Evolutionary conservation across 495 filamentous ascomycete genomes (phyloP), one percentile per base, ranked within the genome.

Genomic region (Tricharina praecox): DNA sequence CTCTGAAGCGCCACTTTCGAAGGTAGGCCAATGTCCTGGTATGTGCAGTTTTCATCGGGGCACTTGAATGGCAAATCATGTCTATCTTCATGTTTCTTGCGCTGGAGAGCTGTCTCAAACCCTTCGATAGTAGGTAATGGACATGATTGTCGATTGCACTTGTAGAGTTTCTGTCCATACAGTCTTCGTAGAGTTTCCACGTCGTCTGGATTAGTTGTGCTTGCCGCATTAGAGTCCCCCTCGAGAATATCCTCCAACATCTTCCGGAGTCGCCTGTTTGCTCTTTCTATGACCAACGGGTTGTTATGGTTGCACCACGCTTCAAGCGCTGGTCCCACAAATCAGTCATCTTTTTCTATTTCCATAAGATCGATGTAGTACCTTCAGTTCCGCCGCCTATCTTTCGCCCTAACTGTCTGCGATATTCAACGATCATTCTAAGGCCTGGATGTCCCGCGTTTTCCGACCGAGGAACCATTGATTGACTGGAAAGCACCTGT

Each of bases 141-240:
- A 28, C 51, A 53, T 33, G 28, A 32, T 10, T 25, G 33, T 19
- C 50, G 33, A 19, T 13, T 39, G 18, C 51, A 53, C 13, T 38
- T 46, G 20, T 50, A 53, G 15, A 53, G 26, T 4, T 46, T 51
- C 20, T 10, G 1, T 24, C 51, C 51, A 13, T 53, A 53, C n/a
- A 53, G 40, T 19, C 11, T 51, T 24, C 15, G 23, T 10, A 51
- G 10, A 5, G 19, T 30, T 16, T 49, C 48, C 30, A 26, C 15
- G 32, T 42, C 24, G 26, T 41, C 8, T 41, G 38, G 4, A 11
- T 42, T n/a, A n/a, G n/a, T n/a, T n/a, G n/a, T 23, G 36, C 45
- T 9, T 9, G 20, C 34, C 48, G 43, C 26, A 34, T 46, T 8
- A 50, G 8, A 41, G n/a, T 52, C 47, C 3, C 50, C 28, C 28